Evolutionary conservation across 2,329 filamentous ascomycete genomes (phyloP), one percentile per base, ranked within the genome.

Genomic region (Thermomyces lanuginosus): DNA sequence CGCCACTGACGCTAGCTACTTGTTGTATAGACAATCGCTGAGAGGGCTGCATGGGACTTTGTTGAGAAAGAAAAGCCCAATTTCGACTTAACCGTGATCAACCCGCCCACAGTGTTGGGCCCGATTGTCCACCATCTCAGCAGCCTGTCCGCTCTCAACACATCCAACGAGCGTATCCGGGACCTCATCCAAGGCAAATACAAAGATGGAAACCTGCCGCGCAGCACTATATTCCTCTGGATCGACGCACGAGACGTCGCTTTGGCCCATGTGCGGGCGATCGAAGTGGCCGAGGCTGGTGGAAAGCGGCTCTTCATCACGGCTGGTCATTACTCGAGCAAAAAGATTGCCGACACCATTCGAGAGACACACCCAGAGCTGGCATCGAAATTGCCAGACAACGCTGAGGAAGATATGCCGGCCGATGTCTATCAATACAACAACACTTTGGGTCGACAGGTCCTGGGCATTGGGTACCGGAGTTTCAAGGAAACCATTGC

Each of bases 141-240:
- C 27, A 60, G 53, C 10, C 55, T 76, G 0, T 61, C 65, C 12
- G 55, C 50, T 1, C 53, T 81, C 25, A 82, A 81, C 52, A 76
- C 72, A 1, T 77, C 72, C 16, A 80, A 79, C 48, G 61, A 72
- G 36, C 64, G 71, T 17, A 64, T 79, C 32, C 57, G 67, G 3
- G 63, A 72, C 33, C 53, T 76, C 27, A 60, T 72, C 7, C 60
- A 57, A 2, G 76, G 75, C 12, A 63, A 64, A 30, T 25, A 27
- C 7, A 68, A 64, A 35, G 50, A 62, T 2, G 58, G 58, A 15
- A 63, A 76, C 9, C 57, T 63, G 0, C 57, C 66, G 0, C 24
- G 19, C 16, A 75, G 68, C 0, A 63, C 62, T 0, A 61, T 66
- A 2, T 69, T 57, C 36, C 52, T 66, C 1, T 75, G 64, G 48